Evolutionary conservation across 2,329 filamentous ascomycete genomes (phyloP), one percentile per base, ranked within the genome.

Genomic region (Xylaria sp.): DNA sequence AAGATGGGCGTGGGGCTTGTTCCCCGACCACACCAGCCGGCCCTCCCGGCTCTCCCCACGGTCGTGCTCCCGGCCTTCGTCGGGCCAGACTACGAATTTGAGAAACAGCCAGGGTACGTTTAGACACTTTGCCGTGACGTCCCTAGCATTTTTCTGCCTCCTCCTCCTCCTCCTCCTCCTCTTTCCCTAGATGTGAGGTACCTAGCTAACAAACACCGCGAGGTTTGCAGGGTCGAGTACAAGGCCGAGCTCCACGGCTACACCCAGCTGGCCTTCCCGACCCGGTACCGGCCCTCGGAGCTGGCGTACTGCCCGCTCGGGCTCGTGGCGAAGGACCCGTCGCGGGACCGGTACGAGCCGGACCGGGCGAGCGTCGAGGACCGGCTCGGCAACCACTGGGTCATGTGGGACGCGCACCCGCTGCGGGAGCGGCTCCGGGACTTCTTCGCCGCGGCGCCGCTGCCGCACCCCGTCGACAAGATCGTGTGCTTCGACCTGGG

Each of bases 401-500:
- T 18, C 11, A 8, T 40, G n/a, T 59, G 49, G 57, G 9, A 40
- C 2, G 2, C 6, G 2, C 50, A 49, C 16, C 54, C 49, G 7
- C 22, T 57, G 9, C 46, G 48, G 2, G 24, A 42, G 16, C 18
- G 41, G 4, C 46, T 60, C 16, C 44, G 51, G 22, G n/a, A 54
- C 21, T 29, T 39, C 43, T 53, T 60, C 41, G 58, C 56, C 54
- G 41, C 39, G 17, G n/a, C 56, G 11, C 57, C 54, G 4, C 37
- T 60, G 6, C 54, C 57, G 7, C 40, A 43, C 1, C 38, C 38
- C 18, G 58, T 60, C 44, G 39, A 55, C 48, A 53, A 53, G 41
- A 48, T 60, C 39, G 49, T 58, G 2, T 57, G 54, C 44, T 41
- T 60, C 44, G 50, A 51, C 17, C 50, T 60, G 17, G 57, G 57